Percentiles rank a stretch among this genome's conserved stretches.
Conservation (phyloP, 192 early-diverging fungal species). For the Coemansia sp. region DNA sequence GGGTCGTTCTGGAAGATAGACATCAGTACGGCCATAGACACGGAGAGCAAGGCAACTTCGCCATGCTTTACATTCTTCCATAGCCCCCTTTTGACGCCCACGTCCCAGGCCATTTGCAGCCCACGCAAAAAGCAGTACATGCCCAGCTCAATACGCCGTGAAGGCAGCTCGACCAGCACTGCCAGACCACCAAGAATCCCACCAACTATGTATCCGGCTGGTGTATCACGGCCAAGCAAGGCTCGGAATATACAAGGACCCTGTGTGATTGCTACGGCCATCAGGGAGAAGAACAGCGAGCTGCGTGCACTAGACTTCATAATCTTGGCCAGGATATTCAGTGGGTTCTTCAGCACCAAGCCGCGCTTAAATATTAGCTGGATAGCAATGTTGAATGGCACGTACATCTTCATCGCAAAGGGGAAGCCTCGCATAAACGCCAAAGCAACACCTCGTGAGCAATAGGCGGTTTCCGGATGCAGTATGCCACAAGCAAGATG, state of each 20-base stretch:
- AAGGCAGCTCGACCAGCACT: slow-evolving; percentile 61
- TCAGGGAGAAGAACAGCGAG: slow-evolving; percentile 58
- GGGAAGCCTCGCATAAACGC: slow-evolving; percentile 53
- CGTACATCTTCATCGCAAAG: slow-evolving; percentile 59
- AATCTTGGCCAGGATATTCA: slow-evolving; percentile 53
- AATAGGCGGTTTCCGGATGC: slow-evolving; percentile 60
- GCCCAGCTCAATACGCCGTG: slow-evolving; percentile 72
- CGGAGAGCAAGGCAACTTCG: slow-evolving; percentile 70
- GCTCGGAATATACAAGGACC: slow-evolving; percentile 58
- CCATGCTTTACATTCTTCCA: slow-evolving; percentile 64
- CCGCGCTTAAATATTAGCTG: slow-evolving; percentile 55
- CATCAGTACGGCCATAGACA: slow-evolving; percentile 76
- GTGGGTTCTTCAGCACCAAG: slow-evolving; percentile 55
- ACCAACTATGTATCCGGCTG: slow-evolving; percentile 52
- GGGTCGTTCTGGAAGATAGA: slow-evolving; percentile 78
- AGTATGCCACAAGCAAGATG: slow-evolving; percentile 59
- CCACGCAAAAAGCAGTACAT: slow-evolving; percentile 83
- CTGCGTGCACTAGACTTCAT: slow-evolving; percentile 57
- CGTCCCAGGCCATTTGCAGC: slow-evolving; percentile 68
- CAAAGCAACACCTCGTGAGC: slow-evolving; percentile 38
- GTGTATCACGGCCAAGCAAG: slow-evolving; percentile 48
- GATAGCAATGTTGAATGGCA: slow-evolving; percentile 58
- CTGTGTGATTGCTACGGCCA: slow-evolving; percentile 54
- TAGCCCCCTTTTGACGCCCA: slow-evolving; percentile 57
- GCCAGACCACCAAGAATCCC: slow-evolving; percentile 60